Percentiles rank a stretch among this genome's conserved stretches.
Evolutionary conservation across 1,284 basidiomycete genomes (phyloP).

Genomic region (Sanghuangporus weigelae): DNA sequence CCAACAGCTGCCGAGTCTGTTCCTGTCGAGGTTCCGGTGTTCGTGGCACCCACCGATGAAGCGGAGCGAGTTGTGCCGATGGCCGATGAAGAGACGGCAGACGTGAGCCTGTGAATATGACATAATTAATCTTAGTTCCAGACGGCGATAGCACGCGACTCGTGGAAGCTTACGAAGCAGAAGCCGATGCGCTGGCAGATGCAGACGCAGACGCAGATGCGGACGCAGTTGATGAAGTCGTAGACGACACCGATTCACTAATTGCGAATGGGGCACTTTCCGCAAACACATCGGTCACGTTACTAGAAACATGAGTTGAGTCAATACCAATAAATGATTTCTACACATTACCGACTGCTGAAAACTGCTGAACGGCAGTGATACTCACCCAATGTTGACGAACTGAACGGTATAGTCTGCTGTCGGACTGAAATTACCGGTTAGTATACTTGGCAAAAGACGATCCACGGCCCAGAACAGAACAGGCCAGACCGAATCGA

Average conservation of each 20-base stretch:
- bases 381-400: slow-evolving; percentile 38
- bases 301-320: slow-evolving; percentile 25
- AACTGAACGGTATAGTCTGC: slow-evolving; percentile 51
- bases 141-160: not conserved
- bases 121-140: slow-evolving; percentile 3
- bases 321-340: not conserved
- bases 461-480: not conserved
- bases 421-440: not conserved
- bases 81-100: slow-evolving; percentile 1
- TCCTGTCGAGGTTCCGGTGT: slow-evolving; percentile 19
- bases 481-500: not conserved
- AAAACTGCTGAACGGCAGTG: no score
- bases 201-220: slow-evolving; percentile 18
- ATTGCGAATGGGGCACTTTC: slow-evolving; percentile 41
- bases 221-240: slow-evolving; percentile 22
- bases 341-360: not conserved
- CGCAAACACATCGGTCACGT: slow-evolving; percentile 45
- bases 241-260: slow-evolving; percentile 24
- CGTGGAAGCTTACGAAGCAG: not conserved
- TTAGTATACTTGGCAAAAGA: not conserved
- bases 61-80: slow-evolving; percentile 10
- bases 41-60: slow-evolving; percentile 18
- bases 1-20: slow-evolving; percentile 22
- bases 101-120: not conserved
- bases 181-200: not conserved